Evolutionary conservation across 2,329 filamentous ascomycete species (phyloP), one percentile per base, ranked within the genome.

Genomic region (Tolypocladium sp.): DNA sequence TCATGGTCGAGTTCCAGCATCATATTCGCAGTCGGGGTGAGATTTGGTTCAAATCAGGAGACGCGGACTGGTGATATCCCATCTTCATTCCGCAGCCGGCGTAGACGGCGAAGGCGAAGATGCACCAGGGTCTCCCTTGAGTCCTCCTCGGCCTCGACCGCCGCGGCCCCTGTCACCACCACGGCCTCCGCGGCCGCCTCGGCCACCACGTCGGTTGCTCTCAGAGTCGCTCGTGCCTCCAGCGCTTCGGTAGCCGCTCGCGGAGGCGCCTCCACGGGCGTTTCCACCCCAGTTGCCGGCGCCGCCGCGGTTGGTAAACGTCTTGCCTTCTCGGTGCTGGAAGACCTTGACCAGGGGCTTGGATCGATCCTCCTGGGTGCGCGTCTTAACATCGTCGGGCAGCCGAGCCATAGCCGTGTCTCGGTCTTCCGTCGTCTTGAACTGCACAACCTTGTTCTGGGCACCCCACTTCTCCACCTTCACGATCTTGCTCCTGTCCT

Each of bases 301-400:
- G 58, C 86, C 86, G 57, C 86, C 86, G 55, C 89, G 85, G 65
- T 71, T 82, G 68, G 67, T 74, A 63, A 79, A 84, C 30, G 78
- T 69, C 67, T 82, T 83, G 62, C 71, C 79, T 66, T 83, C 82
- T 65, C 84, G 85, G 54, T 89, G 87, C 69, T 90, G 85, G 76
- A 92, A 96, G 68, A 92, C 84, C 78, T 92, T 92, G 61, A 96
- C 86, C 59, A 91, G 83, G 17, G 91, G 90, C 74, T 89, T 90
- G 63, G 87, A 88, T 63, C 90, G 86, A 63, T 91, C 89, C 67
- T 88, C 87, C 38, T 84, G 82, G 46, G 82, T 82, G 63, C 84
- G 82, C 63, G 86, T 89, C 80, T 92, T 93, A 67, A 88, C 81
- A 51, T 94, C 90, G 17, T 87, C 82, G 6, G 91, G 84, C 60